Conservation (phyloP, 2,329 filamentous ascomycete species). For the Paecilomyces niveus region DNA sequence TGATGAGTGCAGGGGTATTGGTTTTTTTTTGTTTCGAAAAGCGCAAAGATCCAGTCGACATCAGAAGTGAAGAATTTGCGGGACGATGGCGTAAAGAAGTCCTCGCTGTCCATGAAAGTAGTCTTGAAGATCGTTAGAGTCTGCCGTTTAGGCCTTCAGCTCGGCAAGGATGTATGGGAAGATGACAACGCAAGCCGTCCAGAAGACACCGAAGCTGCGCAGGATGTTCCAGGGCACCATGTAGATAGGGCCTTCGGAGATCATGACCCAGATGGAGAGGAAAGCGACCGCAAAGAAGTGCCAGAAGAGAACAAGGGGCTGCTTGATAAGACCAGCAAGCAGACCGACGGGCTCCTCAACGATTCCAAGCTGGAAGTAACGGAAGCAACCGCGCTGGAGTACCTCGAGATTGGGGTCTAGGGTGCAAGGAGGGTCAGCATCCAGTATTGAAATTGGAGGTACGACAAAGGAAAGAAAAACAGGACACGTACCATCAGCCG, state of each 20-base stretch:
- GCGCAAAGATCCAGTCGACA: neutral
- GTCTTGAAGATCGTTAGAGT: neutral
- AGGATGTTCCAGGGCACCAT: constrained; percentile 59
- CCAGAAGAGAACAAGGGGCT: constrained; percentile 70
- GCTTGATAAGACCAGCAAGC: constrained; percentile 71
- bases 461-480: neutral
- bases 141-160: constrained; percentile 35
- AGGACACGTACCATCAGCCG: constrained; percentile 56
- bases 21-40: neutral
- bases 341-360: constrained; percentile 74
- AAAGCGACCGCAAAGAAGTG: constrained; percentile 96
- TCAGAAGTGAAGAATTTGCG: neutral
- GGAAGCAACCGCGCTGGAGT: constrained; percentile 84
- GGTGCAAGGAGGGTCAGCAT: neutral
- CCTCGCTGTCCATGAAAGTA: neutral
- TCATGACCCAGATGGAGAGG: constrained; percentile 69
- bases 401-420: constrained; percentile 63
- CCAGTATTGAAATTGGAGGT: neutral
- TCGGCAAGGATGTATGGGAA: constrained; percentile 73
- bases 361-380: constrained; percentile 73
- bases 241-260: constrained; percentile 43
- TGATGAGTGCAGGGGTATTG: neutral
- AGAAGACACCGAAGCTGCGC: constrained; percentile 64
- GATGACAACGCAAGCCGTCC: constrained; percentile 74
- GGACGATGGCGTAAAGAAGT: neutral